These are phyloP conservation scores for Eucalyptus pauciflora DNA, from an alignment of 345 rosid species.

Conservation along the genomic window DNA sequence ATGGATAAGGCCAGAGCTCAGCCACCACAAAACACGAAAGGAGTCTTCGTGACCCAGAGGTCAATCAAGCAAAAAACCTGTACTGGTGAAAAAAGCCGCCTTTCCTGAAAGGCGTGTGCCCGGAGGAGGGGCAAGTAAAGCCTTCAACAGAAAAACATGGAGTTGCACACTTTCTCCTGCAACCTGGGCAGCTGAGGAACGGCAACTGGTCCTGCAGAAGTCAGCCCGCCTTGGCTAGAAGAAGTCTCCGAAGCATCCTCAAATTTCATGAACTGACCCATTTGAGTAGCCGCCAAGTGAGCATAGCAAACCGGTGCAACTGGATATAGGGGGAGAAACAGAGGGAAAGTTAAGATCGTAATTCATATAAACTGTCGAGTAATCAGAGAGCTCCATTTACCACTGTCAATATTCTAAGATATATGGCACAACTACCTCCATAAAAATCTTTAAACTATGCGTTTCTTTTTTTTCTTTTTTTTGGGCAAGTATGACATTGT, in stretches of 20 bases:
- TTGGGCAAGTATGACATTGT: not conserved
- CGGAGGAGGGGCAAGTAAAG: not conserved
- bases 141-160: slow-evolving; percentile 79
- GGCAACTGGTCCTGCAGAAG: slow-evolving; percentile 30
- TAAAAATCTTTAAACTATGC: not conserved
- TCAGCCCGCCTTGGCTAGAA: slow-evolving; percentile 38
- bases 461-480: too few relatives aligned
- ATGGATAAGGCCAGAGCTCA: not conserved
- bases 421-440: not conserved
- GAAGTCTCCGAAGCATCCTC: slow-evolving; percentile 44
- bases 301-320: slow-evolving; percentile 69
- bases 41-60: not conserved
- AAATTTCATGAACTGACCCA: slow-evolving; percentile 43
- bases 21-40: not conserved
- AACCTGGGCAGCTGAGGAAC: slow-evolving; percentile 57
- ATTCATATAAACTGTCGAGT: not conserved
- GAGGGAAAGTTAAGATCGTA: not conserved
- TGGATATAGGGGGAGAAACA: not conserved
- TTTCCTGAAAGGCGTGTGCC: not conserved
- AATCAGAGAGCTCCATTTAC: not conserved
- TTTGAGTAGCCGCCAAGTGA: slow-evolving; percentile 49
- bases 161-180: slow-evolving; percentile 32
- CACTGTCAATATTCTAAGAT: not conserved
- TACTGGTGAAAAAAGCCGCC: not conserved
- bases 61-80: not conserved